Percentiles rank a stretch among this genome's conserved stretches.
These are phyloP conservation scores for Globisporangium irregulare DNA, from an alignment of 352 stramenopile genomes.

Conservation along the genomic window DNA sequence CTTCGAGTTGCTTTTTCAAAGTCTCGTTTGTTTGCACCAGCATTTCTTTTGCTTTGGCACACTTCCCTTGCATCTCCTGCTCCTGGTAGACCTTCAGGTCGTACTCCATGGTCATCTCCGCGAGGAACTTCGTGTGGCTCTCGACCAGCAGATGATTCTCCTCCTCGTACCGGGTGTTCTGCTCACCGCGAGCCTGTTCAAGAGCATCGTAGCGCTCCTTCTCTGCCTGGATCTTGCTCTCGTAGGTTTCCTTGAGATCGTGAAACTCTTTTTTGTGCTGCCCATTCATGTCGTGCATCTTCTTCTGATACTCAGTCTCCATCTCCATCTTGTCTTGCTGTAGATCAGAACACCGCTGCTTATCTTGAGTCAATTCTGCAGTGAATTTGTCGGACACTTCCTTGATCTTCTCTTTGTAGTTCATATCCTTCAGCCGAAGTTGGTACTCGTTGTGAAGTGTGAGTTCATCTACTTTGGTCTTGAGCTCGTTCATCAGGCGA, in stretches of 20 bases:
- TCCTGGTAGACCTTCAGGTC: conserved; percentile 88
- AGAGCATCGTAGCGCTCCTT: conserved; percentile 88
- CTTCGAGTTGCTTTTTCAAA: conserved; percentile 90
- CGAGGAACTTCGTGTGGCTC: conserved; percentile 82
- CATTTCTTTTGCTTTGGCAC: conserved; percentile 56
- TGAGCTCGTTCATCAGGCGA: conserved; percentile 90
- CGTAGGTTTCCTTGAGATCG: conserved; percentile 89
- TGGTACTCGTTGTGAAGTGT: conserved; percentile 95
- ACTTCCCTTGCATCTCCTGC: conserved; percentile 67
- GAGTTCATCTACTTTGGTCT: conserved; percentile 93
- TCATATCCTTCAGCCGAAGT: conserved; percentile 93
- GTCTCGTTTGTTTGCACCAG: conserved; percentile 88
- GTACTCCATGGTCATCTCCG: conserved; percentile 92
- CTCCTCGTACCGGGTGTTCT: conserved; percentile 71
- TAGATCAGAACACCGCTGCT: conserved; percentile 87
- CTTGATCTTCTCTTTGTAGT: conserved; percentile 96
- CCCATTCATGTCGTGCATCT: conserved; percentile 88
- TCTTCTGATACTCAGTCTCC: conserved; percentile 90
- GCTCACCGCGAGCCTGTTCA: conserved; percentile 65
- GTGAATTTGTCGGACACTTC: conserved; percentile 93
- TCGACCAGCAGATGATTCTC: conserved; percentile 79
- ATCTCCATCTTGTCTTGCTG: conserved; percentile 89
- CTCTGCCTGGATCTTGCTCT: conserved; percentile 89
- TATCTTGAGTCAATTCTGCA: conserved; percentile 91
- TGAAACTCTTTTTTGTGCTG: conserved; percentile 88